Evolutionary conservation across 140 eudicot genomes (phyloP).

Genomic region (Cichorium intybus): DNA sequence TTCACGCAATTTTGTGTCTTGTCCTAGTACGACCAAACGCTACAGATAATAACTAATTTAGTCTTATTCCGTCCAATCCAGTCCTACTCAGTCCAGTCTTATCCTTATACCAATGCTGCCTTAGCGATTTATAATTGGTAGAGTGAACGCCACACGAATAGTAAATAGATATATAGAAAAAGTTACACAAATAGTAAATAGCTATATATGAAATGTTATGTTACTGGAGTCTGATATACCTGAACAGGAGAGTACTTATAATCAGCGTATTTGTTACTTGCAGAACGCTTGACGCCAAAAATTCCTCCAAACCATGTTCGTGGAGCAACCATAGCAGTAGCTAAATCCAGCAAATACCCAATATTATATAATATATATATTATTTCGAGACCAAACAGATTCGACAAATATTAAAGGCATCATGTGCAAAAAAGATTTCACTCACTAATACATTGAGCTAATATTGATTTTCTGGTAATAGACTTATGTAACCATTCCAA

Average conservation of each 20-base stretch:
- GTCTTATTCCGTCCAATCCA: too few relatives aligned
- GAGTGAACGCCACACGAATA: too few relatives aligned
- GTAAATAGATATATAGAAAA: too few relatives aligned
- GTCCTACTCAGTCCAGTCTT: too few relatives aligned
- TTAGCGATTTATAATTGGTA: too few relatives aligned
- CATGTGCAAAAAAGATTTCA: conserved; percentile 19
- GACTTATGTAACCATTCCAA: conserved; percentile 57
- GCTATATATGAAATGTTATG: too few relatives aligned
- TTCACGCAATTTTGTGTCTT: too few relatives aligned
- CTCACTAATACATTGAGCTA: conserved; percentile 93
- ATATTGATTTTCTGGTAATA: conserved; percentile 55
- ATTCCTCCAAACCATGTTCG: conserved; percentile 89
- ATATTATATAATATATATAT: background rate
- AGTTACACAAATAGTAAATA: too few relatives aligned
- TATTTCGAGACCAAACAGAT: too few relatives aligned
- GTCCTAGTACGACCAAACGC: too few relatives aligned
- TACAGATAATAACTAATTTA: too few relatives aligned
- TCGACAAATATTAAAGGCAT: background rate
- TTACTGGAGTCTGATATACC: conserved; percentile 36
- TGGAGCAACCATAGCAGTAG: conserved; percentile 98
- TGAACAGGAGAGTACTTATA: conserved; percentile 44
- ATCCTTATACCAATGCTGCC: too few relatives aligned
- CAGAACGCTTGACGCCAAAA: conserved; percentile 57
- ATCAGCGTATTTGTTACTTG: conserved; percentile 42
- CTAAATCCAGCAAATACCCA: conserved; percentile 39